Conservation (phyloP, 1,139 yeast species). For the Blastobotrys ciferrii region DNA sequence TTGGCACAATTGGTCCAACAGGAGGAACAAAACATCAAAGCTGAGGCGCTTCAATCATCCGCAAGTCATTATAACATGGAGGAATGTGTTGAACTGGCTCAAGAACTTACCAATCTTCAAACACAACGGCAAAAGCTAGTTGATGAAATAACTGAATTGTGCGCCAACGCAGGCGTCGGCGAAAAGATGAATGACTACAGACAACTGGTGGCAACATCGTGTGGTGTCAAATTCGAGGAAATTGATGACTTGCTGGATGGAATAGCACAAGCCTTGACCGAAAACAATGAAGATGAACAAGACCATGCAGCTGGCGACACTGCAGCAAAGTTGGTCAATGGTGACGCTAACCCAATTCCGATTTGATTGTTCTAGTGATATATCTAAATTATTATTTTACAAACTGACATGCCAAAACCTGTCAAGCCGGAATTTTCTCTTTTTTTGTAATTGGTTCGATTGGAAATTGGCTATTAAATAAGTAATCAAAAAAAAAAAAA, state of each 20-base stretch:
- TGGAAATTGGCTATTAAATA: too few relatives aligned
- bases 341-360: constrained; percentile 58
- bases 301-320: constrained; percentile 13
- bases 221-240: constrained; percentile 76
- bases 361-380: background rate
- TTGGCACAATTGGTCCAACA: constrained; percentile 48
- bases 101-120: constrained; percentile 49
- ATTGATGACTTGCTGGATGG: constrained; percentile 71
- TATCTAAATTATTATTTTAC: background rate
- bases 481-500: too few relatives aligned
- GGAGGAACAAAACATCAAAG: constrained; percentile 44
- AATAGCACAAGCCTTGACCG: constrained; percentile 45
- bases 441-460: too few relatives aligned
- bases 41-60: constrained; percentile 26
- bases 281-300: constrained; percentile 20
- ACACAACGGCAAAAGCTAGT: constrained; percentile 45
- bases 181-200: constrained; percentile 79
- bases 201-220: constrained; percentile 73
- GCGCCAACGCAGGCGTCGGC: constrained; percentile 46
- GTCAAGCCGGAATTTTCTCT: too few relatives aligned
- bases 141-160: constrained; percentile 45
- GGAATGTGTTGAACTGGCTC: constrained; percentile 36
- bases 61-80: constrained; percentile 21
- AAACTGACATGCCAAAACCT: too few relatives aligned
- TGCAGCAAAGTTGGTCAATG: constrained; percentile 73